Base-by-base conservation (phyloP, 1,284 basidiomycete genomes). In the Pseudozyma sp. region DNA sequence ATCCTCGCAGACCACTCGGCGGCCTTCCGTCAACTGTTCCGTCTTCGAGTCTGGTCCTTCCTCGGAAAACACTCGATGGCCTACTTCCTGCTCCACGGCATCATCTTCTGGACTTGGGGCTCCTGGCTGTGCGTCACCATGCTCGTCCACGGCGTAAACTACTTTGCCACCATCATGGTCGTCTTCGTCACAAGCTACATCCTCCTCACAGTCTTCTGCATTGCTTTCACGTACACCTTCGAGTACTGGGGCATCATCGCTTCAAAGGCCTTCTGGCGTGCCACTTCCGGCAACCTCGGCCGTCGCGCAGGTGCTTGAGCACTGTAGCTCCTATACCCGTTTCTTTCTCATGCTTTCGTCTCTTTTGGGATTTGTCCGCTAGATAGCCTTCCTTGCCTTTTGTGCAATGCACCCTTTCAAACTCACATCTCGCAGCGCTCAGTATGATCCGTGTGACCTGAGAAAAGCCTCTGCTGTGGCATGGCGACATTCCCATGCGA, bases 51-150 rank as follows among this genome's bases (percentile, higher is more conserved):
- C 54, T 80, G 79, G 79, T 52, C 56, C 5, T 73, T 70, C 67
- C 48, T 80, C 48, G 79, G 79, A 43, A 68, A 70, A 40, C 73
- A 79, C 57, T 74, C 79, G 16, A 75, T 80, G 65, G 67, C 75
- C 31, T 64, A 69, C 63, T 80, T 75, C 63, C 54, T 80, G 56
- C 69, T 69, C 30, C 79, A 74, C 72, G 79, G 77, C 43, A 68
- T 80, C 59, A 68, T 79, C 56, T 78, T 80, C 55, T 80, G 79
- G 79, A 68, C 70, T 13, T 79, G 77, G 77, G 75, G 77, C 45
- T 58, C 75, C 14, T 75, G 77, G 75, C 47, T 77, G 30, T 61
- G 54, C 47, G 60, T 80, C 11, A 64, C 53, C n/a, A 66, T 80
- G 65, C 52, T 79, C 34, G 66, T 59, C 4, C 13, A 19, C 8